These are phyloP conservation scores for Clonostachys chloroleuca DNA, from an alignment of 2,329 filamentous ascomycete genomes.

Conservation along the genomic window DNA sequence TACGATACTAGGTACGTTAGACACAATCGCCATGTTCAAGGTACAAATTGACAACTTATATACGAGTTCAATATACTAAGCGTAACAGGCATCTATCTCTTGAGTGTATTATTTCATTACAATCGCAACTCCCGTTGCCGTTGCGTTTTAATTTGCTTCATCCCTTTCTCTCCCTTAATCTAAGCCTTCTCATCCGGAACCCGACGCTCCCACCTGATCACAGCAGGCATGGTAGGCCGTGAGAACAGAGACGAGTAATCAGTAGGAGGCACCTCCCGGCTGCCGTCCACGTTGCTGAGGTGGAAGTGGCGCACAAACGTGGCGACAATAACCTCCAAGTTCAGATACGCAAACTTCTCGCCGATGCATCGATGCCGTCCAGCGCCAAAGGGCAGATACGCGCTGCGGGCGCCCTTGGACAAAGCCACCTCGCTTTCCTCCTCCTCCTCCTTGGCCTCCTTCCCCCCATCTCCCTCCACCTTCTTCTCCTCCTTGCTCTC, in stretches of 20 bases:
- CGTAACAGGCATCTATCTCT: no score
- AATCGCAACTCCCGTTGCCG: no score
- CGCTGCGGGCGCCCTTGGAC: constrained; percentile 24
- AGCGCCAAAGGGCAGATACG: constrained; percentile 65
- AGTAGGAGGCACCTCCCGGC: constrained; percentile 52
- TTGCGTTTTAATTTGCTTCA: constrained; percentile 13
- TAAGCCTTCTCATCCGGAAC: constrained; percentile 5
- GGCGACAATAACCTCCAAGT: constrained; percentile 60
- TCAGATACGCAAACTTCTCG: constrained; percentile 71
- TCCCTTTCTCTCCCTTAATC: constrained; percentile 10
- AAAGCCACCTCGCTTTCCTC: constrained; percentile 16
- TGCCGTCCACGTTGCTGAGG: constrained; percentile 52
- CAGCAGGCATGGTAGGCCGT: constrained; percentile 22
- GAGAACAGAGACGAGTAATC: constrained; percentile 54
- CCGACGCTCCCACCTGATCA: constrained; percentile 23
- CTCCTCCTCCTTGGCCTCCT: constrained; percentile 8
- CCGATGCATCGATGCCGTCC: constrained; percentile 72
- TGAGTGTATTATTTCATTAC: no score
- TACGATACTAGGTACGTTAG: no score
- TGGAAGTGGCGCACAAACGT: constrained; percentile 58
- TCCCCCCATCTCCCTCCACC: constrained; percentile 1
- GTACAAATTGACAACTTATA: no score
- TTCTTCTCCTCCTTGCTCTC: constrained; percentile 3
- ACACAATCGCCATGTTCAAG: no score
- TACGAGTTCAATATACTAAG: no score